Evolutionary conservation across 2,329 filamentous ascomycete genomes (phyloP).

Genomic region (Cladosporium sp.): DNA sequence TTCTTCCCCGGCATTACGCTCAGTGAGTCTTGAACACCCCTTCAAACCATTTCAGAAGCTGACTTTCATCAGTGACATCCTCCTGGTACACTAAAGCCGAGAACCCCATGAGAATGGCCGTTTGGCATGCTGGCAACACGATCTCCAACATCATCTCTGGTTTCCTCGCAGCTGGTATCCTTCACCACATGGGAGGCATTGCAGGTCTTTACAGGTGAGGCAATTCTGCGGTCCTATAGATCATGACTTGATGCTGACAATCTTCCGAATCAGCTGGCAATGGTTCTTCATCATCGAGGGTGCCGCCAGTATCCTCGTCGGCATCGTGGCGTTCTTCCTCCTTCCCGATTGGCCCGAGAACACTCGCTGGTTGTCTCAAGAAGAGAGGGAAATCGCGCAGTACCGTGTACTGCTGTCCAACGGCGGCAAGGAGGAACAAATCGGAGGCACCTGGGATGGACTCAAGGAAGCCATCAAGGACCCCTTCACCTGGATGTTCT

Average conservation of each 20-base stretch:
- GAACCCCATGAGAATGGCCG: constrained; percentile 38
- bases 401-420: constrained; percentile 27
- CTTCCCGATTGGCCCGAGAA: constrained; percentile 50
- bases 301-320: constrained; percentile 49
- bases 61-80: constrained; percentile 21
- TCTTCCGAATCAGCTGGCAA: constrained; percentile 30
- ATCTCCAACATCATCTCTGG: constrained; percentile 43
- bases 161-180: constrained; percentile 40
- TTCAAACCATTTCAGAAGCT: constrained; percentile 12
- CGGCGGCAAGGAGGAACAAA: constrained; percentile 31
- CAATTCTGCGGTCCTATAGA: not conserved
- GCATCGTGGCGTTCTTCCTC: constrained; percentile 47
- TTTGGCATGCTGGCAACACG: constrained; percentile 43
- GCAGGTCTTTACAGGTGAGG: constrained; percentile 3
- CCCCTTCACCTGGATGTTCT: constrained; percentile 38
- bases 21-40: constrained; percentile 18
- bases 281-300: constrained; percentile 46
- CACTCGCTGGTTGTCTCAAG: constrained; percentile 45
- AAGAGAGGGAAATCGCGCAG: constrained; percentile 48
- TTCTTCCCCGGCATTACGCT: constrained; percentile 35
- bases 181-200: constrained; percentile 38
- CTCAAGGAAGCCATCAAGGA: constrained; percentile 30
- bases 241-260: constrained; percentile 25
- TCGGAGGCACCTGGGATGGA: constrained; percentile 34
- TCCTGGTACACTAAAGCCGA: constrained; percentile 46